Evolutionary conservation across 1,284 basidiomycete species (phyloP), one percentile per base, ranked within the genome.

Genomic region (Boletus semigastroideus): DNA sequence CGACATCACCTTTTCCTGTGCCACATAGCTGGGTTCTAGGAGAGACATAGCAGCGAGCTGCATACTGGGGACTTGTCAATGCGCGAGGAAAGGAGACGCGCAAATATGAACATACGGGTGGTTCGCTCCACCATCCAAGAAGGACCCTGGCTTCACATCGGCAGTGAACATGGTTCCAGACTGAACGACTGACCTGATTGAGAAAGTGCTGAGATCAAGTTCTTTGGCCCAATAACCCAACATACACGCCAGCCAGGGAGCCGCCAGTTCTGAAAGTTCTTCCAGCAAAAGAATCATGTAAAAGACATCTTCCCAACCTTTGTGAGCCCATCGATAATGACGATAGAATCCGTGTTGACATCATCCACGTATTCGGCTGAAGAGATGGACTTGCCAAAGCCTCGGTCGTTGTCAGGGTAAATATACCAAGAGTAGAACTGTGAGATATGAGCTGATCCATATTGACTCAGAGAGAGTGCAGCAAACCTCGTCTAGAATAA

Each of bases 221-320:
- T 87, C 72, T 88, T 92, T n/a, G 93, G 94, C 0, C 92, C 95
- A n/a, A 97, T 71, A 16, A 97, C 93, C 94, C 94, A 98, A 74
- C 93, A 95, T 33, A 94, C 78, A 62, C 94, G 83, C 92, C 92
- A 96, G 20, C 94, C 94, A 11, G 94, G 92, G 43, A 94, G 84
- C 64, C 91, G 87, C 87, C 87, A 92, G 70, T 90, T 90, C 87
- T 90, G 59, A 20, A 19, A 1, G 27, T 17, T 31, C 19, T 12
- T 30, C 20, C 58, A 13, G 56, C 44, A 11, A 16, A 36, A n/a
- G 7, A 33, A 42, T 19, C 3, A 44, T 5, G 17, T 9, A 22
- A 41, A 30, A 22, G 22, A 19, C 17, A 37, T 17, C 6, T 17
- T 4, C 41, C 41, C 45, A 46, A 88, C 92, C 80, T 97, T 96